A percentile compares a stretch with the other conserved stretches of the same genome.
These are phyloP conservation scores for Vanrija humicola DNA, from an alignment of 1,284 basidiomycete species.

Conservation along the genomic window DNA sequence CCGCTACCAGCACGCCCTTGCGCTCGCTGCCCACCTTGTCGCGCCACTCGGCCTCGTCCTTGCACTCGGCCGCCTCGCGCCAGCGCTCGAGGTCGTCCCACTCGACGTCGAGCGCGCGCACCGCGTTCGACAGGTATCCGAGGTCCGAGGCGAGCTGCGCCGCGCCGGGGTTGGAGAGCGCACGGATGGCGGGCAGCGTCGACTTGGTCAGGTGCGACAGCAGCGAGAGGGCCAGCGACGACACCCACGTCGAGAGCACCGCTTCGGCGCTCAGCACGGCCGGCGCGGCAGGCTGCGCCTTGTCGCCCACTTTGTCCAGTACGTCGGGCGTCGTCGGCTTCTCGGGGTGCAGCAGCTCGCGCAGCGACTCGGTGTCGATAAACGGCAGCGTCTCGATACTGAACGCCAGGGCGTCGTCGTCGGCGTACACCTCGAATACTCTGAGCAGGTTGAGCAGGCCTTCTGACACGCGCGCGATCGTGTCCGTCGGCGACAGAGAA, in stretches of 20 bases:
- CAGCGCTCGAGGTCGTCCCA: slow-evolving; percentile 68
- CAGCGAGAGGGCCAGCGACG: slow-evolving; percentile 76
- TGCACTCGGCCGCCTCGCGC: slow-evolving; percentile 62
- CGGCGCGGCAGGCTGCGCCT: neutral
- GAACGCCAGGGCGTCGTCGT: slow-evolving; percentile 84
- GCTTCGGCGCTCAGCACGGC: slow-evolving; percentile 55
- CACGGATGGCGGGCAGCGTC: slow-evolving; percentile 60
- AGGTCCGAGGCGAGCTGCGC: slow-evolving; percentile 84
- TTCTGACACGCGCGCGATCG: slow-evolving; percentile 83
- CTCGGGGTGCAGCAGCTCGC: slow-evolving; percentile 49
- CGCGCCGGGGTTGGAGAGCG: slow-evolving; percentile 63
- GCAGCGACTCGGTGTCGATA: slow-evolving; percentile 58
- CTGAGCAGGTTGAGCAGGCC: slow-evolving; percentile 87
- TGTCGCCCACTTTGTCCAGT: neutral
- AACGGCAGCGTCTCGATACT: slow-evolving; percentile 76
- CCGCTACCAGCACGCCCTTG: slow-evolving; percentile 9
- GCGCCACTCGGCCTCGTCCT: slow-evolving; percentile 53
- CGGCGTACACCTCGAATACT: slow-evolving; percentile 88
- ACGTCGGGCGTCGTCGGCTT: slow-evolving; percentile 17
- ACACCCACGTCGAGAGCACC: slow-evolving; percentile 82
- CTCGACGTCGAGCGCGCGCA: slow-evolving; percentile 84
- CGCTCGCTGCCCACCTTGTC: slow-evolving; percentile 12
- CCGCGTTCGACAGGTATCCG: slow-evolving; percentile 82
- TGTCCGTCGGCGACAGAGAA: slow-evolving; percentile 83
- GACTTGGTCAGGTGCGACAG: slow-evolving; percentile 65